phyloP scores from a whole-genome alignment of 2,329 filamentous ascomycete species.

The Cladosporium sp. region DNA sequence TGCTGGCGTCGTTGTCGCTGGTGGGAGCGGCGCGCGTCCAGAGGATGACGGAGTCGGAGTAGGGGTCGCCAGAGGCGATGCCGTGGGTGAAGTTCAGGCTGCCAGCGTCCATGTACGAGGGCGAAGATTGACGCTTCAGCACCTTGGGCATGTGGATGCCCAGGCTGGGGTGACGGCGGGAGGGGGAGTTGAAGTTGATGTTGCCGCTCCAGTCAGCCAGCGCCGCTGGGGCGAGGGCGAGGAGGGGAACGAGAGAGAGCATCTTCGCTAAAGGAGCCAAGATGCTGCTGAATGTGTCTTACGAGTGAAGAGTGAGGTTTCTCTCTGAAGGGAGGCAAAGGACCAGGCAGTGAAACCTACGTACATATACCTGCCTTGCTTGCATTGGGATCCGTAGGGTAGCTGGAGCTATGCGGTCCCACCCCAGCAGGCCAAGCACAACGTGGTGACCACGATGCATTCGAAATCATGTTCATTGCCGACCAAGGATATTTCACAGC shows the following conservation, averaged over 20 bases:
- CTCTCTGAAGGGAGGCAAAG: neutral
- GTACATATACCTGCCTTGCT: constrained; percentile 9
- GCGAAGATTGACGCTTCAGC: constrained; percentile 45
- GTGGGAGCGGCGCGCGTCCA: constrained; percentile 30
- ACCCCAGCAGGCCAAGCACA: neutral
- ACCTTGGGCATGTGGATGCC: constrained; percentile 59
- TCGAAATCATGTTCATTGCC: neutral
- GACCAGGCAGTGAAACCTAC: neutral
- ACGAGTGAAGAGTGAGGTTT: neutral
- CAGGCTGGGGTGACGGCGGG: constrained; percentile 54
- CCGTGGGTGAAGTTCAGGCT: constrained; percentile 57
- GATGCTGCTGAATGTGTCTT: neutral
- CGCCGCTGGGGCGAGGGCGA: constrained; percentile 4
- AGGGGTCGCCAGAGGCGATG: constrained; percentile 36
- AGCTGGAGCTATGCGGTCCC: neutral
- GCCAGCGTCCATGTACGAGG: constrained; percentile 37
- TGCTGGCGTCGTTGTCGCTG: constrained; percentile 22
- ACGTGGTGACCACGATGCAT: neutral
- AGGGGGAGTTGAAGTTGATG: constrained; percentile 62
- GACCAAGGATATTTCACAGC: neutral
- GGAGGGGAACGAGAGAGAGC: constrained; percentile 2
- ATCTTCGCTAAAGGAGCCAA: neutral
- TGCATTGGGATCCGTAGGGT: neutral
- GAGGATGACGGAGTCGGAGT: constrained; percentile 36
- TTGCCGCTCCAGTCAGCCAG: constrained; percentile 36